phyloP scores from a whole-genome alignment of 345 rosid genomes.

The Arabidopsis suecica region DNA sequence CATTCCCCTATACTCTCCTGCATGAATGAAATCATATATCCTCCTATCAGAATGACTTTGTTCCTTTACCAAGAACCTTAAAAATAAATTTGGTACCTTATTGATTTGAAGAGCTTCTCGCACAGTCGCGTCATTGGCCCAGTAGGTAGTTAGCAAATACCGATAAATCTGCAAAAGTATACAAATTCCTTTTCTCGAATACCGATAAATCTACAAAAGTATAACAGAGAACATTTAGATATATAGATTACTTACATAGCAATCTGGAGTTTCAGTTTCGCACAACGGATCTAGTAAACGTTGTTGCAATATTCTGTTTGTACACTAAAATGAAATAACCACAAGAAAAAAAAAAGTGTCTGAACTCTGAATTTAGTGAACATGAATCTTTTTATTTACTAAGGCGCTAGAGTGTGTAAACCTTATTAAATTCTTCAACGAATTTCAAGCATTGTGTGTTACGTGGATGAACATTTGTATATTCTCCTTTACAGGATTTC shows the following conservation, averaged over 20 bases:
- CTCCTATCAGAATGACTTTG: not conserved
- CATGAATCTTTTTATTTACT: not conserved
- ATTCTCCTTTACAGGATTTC: constrained; percentile 53
- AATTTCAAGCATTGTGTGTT: constrained; percentile 50
- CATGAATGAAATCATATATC: not conserved
- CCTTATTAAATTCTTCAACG: constrained; percentile 28
- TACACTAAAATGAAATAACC: constrained; percentile 14
- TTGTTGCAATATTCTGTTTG: not conserved
- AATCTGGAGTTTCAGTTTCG: constrained; percentile 4
- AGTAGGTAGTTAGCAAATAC: constrained; percentile 6
- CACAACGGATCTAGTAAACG: not conserved
- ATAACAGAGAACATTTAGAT: not conserved
- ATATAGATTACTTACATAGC: constrained; percentile 27
- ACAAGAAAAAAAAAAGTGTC: not conserved
- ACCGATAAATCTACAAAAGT: not conserved
- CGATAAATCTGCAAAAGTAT: constrained; percentile 21
- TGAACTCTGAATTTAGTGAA: too few species aligned
- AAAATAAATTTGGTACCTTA: constrained; percentile 7
- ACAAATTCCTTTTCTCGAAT: too few species aligned
- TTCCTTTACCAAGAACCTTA: not conserved
- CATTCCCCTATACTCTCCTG: constrained; percentile 33
- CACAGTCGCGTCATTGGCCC: constrained; percentile 32
- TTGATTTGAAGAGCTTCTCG: constrained; percentile 33
- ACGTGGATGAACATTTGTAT: constrained; percentile 34
- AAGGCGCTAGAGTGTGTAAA: not conserved